Conservation (phyloP, 2,329 filamentous ascomycete genomes). For the Botrytis deweyae region DNA sequence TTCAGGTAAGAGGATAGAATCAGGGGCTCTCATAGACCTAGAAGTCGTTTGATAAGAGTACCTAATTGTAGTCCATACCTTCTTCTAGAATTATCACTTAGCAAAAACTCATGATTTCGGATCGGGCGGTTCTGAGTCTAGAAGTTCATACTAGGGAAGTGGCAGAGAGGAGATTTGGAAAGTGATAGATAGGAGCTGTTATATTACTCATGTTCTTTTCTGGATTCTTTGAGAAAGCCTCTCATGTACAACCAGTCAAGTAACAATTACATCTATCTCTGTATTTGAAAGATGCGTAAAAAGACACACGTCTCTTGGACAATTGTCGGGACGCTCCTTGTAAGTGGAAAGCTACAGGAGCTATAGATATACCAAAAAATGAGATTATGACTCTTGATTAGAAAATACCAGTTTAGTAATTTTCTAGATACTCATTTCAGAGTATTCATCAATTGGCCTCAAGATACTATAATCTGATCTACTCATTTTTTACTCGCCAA, state of each 20-base stretch:
- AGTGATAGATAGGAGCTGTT: no score
- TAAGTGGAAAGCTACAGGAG: background rate
- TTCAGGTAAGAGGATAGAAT: background rate
- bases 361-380: background rate
- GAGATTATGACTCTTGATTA: background rate
- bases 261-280: background rate
- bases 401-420: accelerated
- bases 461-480: background rate
- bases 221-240: background rate
- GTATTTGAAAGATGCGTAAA: no score
- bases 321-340: background rate
- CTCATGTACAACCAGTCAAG: background rate
- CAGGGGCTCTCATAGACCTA: background rate
- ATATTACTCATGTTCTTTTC: background rate
- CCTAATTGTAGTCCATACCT: background rate
- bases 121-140: background rate
- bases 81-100: background rate
- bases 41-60: no score
- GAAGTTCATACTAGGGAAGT: background rate
- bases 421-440: background rate
- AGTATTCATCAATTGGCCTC: background rate
- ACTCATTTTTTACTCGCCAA: background rate
- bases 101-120: background rate
- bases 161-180: background rate
- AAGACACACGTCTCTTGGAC: background rate